These are phyloP conservation scores for Dactylellina parvicollis DNA, from an alignment of 2,329 filamentous ascomycete species.

Conservation along the genomic window DNA sequence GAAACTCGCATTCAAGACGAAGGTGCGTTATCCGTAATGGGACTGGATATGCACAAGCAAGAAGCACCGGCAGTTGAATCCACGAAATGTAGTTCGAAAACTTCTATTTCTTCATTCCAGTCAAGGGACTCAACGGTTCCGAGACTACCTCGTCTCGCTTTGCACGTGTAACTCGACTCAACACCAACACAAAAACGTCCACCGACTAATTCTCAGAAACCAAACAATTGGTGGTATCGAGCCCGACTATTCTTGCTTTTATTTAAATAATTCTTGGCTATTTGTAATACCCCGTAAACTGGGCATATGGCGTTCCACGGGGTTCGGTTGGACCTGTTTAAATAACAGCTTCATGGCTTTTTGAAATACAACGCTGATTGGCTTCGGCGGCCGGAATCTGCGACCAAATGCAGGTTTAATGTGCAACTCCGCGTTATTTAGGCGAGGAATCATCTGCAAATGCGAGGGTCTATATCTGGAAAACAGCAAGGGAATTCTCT, in stretches of 20 bases:
- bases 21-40: neutral
- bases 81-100: no score
- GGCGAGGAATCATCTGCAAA: constrained; percentile 4
- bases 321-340: neutral
- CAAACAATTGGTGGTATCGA: no score
- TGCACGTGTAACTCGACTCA: no score
- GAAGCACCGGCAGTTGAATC: no score
- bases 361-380: neutral
- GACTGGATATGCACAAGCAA: neutral
- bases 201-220: no score
- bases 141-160: no score
- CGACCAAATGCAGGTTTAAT: neutral
- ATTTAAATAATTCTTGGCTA: constrained; percentile 1
- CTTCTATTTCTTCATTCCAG: no score
- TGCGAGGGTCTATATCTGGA: neutral
- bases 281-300: neutral
- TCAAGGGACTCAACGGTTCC: no score
- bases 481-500: neutral
- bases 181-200: no score
- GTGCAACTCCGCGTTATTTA: constrained; percentile 1
- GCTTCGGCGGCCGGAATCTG: neutral
- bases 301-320: neutral
- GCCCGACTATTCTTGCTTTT: neutral
- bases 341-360: neutral
- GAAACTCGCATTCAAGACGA: neutral